phyloP scores from a whole-genome alignment of 108 stramenopile genomes.

The Cyclostephanos tholiformis region DNA sequence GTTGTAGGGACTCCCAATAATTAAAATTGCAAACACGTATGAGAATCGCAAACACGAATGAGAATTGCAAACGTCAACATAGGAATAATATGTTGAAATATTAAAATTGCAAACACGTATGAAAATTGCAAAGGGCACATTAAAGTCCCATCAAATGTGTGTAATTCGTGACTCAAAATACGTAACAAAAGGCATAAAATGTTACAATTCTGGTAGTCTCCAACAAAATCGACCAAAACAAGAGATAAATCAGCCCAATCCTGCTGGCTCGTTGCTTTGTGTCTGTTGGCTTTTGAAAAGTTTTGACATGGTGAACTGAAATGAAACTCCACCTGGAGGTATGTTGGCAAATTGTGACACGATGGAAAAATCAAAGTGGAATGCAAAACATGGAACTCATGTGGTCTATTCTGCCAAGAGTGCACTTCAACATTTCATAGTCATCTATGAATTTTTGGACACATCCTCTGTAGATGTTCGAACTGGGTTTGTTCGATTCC shows the following conservation, averaged over 20 bases:
- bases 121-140: too few species aligned
- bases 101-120: too few species aligned
- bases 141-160: too few species aligned
- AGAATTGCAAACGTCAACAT: too few species aligned
- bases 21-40: too few species aligned
- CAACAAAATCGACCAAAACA: conserved; percentile 33
- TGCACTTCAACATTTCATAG: conserved; percentile 15
- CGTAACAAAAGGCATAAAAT: too few species aligned
- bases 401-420: conserved; percentile 41
- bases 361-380: not conserved
- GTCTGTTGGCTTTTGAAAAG: conserved; percentile 51
- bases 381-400: conserved; percentile 4
- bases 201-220: too few species aligned
- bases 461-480: conserved; percentile 27
- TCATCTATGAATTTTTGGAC: conserved; percentile 25
- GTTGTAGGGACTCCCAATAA: too few species aligned
- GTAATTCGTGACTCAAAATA: too few species aligned
- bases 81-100: too few species aligned
- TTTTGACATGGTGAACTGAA: conserved; percentile 52
- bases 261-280: conserved; percentile 5
- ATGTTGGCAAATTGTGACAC: not conserved
- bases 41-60: too few species aligned
- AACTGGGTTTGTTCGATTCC: conserved; percentile 23
- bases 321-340: conserved; percentile 7
- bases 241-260: conserved; percentile 50